phyloP scores from a whole-genome alignment of 306 rosid genomes.

The Canavalia ensiformis region DNA sequence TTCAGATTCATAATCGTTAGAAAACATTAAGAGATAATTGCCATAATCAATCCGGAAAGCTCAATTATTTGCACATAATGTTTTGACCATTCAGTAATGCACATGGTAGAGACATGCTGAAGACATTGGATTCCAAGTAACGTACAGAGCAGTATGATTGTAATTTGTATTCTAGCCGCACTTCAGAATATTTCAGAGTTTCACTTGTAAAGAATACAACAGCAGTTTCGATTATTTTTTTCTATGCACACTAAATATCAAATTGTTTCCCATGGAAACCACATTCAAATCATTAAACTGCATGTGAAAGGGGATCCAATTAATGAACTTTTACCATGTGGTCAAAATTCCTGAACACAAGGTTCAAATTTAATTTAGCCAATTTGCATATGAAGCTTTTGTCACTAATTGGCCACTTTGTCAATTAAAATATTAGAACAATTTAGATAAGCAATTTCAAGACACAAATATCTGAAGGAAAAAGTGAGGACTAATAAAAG shows the following conservation, averaged over 20 bases:
- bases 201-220: not conserved
- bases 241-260: not conserved
- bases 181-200: not conserved
- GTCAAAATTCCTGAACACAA: conserved; percentile 9
- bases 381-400: conserved; percentile 6
- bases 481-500: not conserved
- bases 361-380: not conserved
- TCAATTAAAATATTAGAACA: not conserved
- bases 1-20: no score
- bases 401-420: not conserved
- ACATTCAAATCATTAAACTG: not conserved
- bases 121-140: not conserved
- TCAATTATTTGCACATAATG: not conserved
- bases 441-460: not conserved
- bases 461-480: not conserved
- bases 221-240: not conserved
- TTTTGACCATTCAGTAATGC: not conserved
- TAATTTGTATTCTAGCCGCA: not conserved
- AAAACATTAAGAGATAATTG: no score
- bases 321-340: not conserved
- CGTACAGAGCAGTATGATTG: not conserved
- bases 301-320: not conserved
- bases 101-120: conserved; percentile 16
- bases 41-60: not conserved
- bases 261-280: not conserved